Base-by-base conservation (phyloP, 225 moss, liverwort and hornwort species). In the Anthoceros angustus region DNA sequence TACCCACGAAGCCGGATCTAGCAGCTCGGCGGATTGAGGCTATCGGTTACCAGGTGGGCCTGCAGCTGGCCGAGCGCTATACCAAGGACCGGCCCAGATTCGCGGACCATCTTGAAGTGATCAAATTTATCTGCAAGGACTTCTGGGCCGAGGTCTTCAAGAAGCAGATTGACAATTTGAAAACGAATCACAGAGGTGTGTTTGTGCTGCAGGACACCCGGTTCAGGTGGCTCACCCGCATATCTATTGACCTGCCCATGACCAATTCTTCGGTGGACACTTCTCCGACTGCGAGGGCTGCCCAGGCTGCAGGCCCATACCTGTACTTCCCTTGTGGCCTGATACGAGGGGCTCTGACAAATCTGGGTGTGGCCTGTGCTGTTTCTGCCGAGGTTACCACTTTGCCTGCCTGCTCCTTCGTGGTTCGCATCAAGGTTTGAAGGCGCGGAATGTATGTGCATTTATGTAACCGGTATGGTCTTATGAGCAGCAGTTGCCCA, bases 101-200 rank as follows among this genome's bases (percentile, higher is more conserved):
- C 74, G 80, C 78, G 64, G 95, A 98, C 69, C 95, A 89, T 75
- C 66, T 92, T 75, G 88, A 98, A 76, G 88, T 86, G 24, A 92
- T 98, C 76, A 92, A 98, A 71, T 92, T 98, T 62, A 92, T 98
- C 43, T 92, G 89, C 73, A 89, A 98, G 70, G 89, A 92, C 67
- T 92, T 98, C 61, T 98, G 95, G 91, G 78, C 86, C 21, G 88
- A 89, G 68, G 82, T 98, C 7, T 92, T 89, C 76, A 88, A 92
- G 70, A 98, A 92, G 70, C 92, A 98, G 76, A 85, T 98, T 65
- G 95, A 98, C 76, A 98, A 92, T 72, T 68, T 98, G 75, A 98
- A 92, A 80, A 98, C 92, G 64, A 92, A 98, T 62, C 92, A 98
- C 65, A 82, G 92, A 75, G 92, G 95, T 68, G 92, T 98, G 68